A percentile compares a stretch with the other conserved stretches of the same genome.
Conservation (phyloP, 306 rosid species). For the Pyrus pyrifolia region DNA sequence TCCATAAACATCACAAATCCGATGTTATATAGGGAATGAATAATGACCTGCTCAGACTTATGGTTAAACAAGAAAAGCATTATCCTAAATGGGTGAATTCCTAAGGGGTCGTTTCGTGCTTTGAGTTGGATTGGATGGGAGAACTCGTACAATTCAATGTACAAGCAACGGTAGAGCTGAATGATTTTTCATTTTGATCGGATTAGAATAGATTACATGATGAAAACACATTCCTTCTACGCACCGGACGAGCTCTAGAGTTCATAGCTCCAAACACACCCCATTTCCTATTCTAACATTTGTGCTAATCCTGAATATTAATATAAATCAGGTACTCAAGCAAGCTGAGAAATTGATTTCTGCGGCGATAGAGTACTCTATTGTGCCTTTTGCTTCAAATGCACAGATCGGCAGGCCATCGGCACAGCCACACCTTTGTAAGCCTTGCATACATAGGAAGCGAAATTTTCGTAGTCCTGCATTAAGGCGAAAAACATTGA, state of each 20-base stretch:
- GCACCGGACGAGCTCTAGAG: too few species aligned
- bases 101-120: too few species aligned
- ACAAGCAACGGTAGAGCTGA: too few species aligned
- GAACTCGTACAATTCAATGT: too few species aligned
- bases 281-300: background rate
- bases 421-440: conserved; percentile 41
- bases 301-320: background rate
- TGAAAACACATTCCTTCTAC: too few species aligned
- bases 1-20: too few species aligned
- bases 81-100: too few species aligned
- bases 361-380: background rate
- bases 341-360: background rate
- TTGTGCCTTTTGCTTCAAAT: background rate
- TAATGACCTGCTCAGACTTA: background rate
- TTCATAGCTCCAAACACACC: too few species aligned
- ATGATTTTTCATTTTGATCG: too few species aligned
- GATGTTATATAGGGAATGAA: too few species aligned
- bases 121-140: background rate
- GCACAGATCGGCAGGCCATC: conserved; percentile 42
- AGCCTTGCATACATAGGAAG: conserved; percentile 50
- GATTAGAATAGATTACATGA: too few species aligned
- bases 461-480: conserved; percentile 55
- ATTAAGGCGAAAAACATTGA: background rate
- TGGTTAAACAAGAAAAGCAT: background rate
- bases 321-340: background rate